phyloP scores from a whole-genome alignment of 1,284 basidiomycete genomes.

The Cryptococcus wingfieldii region DNA sequence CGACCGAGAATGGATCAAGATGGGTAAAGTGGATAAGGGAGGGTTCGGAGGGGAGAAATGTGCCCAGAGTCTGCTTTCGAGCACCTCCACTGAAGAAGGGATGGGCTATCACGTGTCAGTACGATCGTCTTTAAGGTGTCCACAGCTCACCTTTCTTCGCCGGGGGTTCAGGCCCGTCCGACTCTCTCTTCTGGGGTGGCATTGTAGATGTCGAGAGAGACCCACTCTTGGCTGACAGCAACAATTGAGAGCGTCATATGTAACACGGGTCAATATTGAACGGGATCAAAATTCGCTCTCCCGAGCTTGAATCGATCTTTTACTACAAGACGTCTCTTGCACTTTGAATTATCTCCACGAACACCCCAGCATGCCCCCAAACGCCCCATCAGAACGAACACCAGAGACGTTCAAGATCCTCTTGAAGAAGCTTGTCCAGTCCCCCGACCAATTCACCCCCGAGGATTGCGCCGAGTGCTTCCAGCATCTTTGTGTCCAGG shows the following conservation, averaged over 20 bases:
- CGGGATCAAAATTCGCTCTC: constrained; percentile 3
- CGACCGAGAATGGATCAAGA: constrained; percentile 35
- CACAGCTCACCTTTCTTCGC: constrained; percentile 18
- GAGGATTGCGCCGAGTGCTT: constrained; percentile 67
- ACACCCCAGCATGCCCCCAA: too few species aligned
- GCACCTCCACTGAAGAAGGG: constrained; percentile 29
- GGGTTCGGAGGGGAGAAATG: constrained; percentile 26
- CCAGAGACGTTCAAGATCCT: constrained; percentile 69
- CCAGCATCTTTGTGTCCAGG: constrained; percentile 67
- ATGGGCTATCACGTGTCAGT: constrained; percentile 18
- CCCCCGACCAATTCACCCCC: constrained; percentile 67
- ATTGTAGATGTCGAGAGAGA: background rate
- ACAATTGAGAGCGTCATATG: constrained; percentile 1
- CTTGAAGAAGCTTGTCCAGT: constrained; percentile 69
- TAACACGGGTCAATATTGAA: background rate
- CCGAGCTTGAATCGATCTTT: too few species aligned
- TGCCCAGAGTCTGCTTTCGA: constrained; percentile 9
- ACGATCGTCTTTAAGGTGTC: too few species aligned
- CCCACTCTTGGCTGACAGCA: background rate
- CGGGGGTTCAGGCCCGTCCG: constrained; percentile 4
- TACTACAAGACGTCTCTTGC: too few species aligned
- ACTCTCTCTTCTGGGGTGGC: constrained; percentile 9
- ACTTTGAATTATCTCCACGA: too few species aligned
- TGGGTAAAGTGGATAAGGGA: constrained; percentile 41
- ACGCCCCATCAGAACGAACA: constrained; percentile 14